Evolutionary conservation across 2,329 filamentous ascomycete genomes (phyloP).

Genomic region (Thermoascus crustaceus): DNA sequence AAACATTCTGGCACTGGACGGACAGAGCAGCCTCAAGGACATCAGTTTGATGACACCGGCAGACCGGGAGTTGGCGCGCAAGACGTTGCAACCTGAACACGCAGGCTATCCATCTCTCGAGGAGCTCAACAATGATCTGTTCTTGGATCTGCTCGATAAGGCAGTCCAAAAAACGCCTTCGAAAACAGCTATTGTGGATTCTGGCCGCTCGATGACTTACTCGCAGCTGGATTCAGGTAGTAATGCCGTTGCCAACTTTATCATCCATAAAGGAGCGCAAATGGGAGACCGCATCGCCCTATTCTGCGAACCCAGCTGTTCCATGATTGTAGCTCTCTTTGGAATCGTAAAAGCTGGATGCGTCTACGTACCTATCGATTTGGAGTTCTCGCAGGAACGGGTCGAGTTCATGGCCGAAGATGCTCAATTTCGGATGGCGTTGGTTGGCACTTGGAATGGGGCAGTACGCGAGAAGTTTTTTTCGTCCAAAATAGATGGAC

Average conservation of each 20-base stretch:
- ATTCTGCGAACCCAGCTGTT: slow-evolving; percentile 2
- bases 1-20: slow-evolving; percentile 1
- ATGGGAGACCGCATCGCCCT: slow-evolving; percentile 2
- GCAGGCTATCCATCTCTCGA: not conserved
- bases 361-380: slow-evolving; percentile 4
- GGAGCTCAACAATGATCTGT: slow-evolving; percentile 2
- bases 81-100: slow-evolving; percentile 1
- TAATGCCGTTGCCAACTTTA: slow-evolving; percentile 3
- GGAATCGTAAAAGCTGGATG: slow-evolving; percentile 4
- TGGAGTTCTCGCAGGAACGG: slow-evolving; percentile 2
- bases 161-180: not conserved
- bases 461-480: too few species aligned
- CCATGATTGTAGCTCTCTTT: slow-evolving; percentile 1
- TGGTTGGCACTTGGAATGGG: not conserved
- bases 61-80: not conserved
- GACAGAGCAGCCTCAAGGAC: slow-evolving; percentile 2
- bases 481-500: too few species aligned
- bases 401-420: slow-evolving; percentile 3
- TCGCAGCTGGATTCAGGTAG: not conserved
- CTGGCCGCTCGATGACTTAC: not conserved
- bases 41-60: not conserved
- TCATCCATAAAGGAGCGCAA: not conserved
- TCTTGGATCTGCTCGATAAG: not conserved
- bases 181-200: slow-evolving; percentile 1
- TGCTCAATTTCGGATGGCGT: slow-evolving; percentile 1